A percentile compares a stretch with the other conserved stretches of the same genome.
These are phyloP conservation scores for Aspergillus sparsus DNA, from an alignment of 495 filamentous ascomycete genomes.

Conservation along the genomic window DNA sequence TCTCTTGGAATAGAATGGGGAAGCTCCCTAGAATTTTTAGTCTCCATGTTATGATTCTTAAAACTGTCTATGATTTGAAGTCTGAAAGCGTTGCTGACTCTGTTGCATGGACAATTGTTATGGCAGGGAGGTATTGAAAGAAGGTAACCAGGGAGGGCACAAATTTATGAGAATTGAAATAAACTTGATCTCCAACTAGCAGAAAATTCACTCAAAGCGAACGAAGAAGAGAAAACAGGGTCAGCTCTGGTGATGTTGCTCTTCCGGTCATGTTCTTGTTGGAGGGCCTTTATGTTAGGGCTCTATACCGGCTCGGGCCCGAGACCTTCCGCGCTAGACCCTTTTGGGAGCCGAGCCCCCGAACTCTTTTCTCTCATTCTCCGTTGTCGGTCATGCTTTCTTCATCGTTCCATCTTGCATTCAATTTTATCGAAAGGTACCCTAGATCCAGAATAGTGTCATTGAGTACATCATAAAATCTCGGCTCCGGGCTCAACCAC, in stretches of 20 bases:
- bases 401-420: neutral
- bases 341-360: neutral
- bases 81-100: no score
- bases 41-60: neutral
- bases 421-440: neutral
- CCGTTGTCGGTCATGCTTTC: neutral
- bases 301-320: neutral
- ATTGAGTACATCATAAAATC: neutral
- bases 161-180: no score
- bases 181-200: no score
- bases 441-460: neutral
- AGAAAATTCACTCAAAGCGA: no score
- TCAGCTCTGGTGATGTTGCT: no score
- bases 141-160: no score
- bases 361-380: no score
- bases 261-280: neutral
- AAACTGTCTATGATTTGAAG: neutral
- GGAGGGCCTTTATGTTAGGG: neutral
- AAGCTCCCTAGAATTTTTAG: neutral
- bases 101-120: no score
- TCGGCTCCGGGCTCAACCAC: no score
- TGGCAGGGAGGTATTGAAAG: no score
- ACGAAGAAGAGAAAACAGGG: no score
- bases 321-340: conserved; percentile 1
- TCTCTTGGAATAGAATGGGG: no score